These are phyloP conservation scores for Ustilago vetiveriae DNA, from an alignment of 1,284 basidiomycete species.

Conservation along the genomic window DNA sequence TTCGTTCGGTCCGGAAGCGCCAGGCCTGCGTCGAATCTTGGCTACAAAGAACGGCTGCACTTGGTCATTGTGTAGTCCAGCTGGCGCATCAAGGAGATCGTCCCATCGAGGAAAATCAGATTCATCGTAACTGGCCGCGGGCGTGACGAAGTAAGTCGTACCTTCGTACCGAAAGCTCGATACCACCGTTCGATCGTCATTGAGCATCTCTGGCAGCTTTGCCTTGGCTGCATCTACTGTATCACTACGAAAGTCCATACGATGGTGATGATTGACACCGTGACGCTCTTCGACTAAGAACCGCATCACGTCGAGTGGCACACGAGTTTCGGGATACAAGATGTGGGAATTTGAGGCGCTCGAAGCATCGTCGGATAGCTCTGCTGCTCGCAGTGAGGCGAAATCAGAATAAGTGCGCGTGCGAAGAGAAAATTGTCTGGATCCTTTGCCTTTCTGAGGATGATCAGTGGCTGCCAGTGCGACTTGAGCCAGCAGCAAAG, in stretches of 20 bases:
- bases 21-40: background rate
- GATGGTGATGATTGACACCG: background rate
- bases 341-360: background rate
- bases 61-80: too few relatives aligned
- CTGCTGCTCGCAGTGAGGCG: background rate
- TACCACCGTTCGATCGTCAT: background rate
- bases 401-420: background rate
- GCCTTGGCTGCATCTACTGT: background rate
- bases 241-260: background rate
- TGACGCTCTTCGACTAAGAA: constrained; percentile 5
- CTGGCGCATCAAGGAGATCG: background rate
- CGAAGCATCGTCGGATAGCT: constrained; percentile 1
- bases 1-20: too few relatives aligned
- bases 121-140: background rate
- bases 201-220: constrained; percentile 5
- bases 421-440: too few relatives aligned
- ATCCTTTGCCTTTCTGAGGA: too few relatives aligned
- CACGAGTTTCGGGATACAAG: background rate
- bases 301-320: constrained; percentile 5
- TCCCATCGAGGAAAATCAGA: background rate
- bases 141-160: constrained; percentile 4
- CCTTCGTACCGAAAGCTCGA: background rate
- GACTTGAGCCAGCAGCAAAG: too few relatives aligned
- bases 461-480: too few relatives aligned
- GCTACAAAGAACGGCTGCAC: background rate